phyloP scores from a whole-genome alignment of 1,284 basidiomycete genomes.

The Omphalotus olearius region DNA sequence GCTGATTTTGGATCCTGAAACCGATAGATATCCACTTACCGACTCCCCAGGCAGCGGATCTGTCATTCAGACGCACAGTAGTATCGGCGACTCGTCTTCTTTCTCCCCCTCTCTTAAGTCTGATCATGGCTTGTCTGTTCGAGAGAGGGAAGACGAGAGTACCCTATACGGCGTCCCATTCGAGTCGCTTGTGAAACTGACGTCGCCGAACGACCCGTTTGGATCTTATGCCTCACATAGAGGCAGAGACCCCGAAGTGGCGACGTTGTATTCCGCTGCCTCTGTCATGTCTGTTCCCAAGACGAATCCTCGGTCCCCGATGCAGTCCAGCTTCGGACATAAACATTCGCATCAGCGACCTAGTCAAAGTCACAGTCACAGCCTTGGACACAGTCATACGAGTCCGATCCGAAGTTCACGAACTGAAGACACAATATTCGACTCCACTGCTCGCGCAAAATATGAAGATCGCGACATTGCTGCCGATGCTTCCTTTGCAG shows the following conservation, averaged over 20 bases:
- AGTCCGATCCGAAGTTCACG: slow-evolving; percentile 21
- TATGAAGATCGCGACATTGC: slow-evolving; percentile 83
- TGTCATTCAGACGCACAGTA: neutral
- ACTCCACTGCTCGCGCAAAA: slow-evolving; percentile 43
- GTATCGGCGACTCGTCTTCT: slow-evolving; percentile 17
- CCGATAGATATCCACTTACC: neutral
- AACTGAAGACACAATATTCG: slow-evolving; percentile 35
- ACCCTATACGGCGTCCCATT: slow-evolving; percentile 72
- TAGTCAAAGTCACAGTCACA: slow-evolving; percentile 22
- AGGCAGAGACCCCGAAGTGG: slow-evolving; percentile 67
- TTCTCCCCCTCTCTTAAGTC: slow-evolving; percentile 28
- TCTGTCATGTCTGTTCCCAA: slow-evolving; percentile 68
- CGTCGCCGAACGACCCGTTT: slow-evolving; percentile 75
- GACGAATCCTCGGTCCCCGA: slow-evolving; percentile 7
- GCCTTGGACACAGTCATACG: neutral
- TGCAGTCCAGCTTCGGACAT: slow-evolving; percentile 2
- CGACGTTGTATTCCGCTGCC: slow-evolving; percentile 80
- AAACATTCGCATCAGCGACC: slow-evolving; percentile 13
- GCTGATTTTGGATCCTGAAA: neutral
- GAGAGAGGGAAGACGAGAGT: slow-evolving; percentile 37
- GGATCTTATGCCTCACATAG: slow-evolving; percentile 36
- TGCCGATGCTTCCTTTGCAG: no score
- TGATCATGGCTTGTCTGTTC: slow-evolving; percentile 22
- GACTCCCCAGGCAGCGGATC: neutral
- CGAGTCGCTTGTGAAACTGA: slow-evolving; percentile 73